Base-by-base conservation (phyloP, 2,329 filamentous ascomycete genomes). In the Monosporascus ibericus region DNA sequence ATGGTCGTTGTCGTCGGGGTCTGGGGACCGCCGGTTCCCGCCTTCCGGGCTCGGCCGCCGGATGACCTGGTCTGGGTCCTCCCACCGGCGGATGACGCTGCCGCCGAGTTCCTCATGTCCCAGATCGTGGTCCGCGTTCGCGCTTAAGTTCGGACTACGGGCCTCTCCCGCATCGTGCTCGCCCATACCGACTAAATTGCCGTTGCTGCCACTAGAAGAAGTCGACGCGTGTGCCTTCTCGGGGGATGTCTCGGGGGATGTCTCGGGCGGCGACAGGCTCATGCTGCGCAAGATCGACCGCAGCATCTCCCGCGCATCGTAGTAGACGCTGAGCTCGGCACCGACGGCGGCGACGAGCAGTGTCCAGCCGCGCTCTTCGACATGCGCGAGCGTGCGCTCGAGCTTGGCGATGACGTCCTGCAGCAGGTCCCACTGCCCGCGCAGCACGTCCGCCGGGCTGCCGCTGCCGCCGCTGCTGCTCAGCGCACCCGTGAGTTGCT, bases 271-370 rank as follows among this genome's bases (percentile, higher is more conserved):
- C 20, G 54, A 58, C 11, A 59, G 52, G 2, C 56, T 49, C 5
- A 57, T 54, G 27, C 25, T 38, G 17, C 22, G 6, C 22, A 76
- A 60, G 5, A 68, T 69, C 6, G 63, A 65, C 7, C 61, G 64
- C n/a, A 89, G 69, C 42, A 89, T 73, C 3, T 73, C 67, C 58
- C 78, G 76, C 1, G 84, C 84, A 60, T 85, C 79, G 34, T 71
- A 72, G 55, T 88, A 84, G 2, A 85, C 85, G 53, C 86, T 84
- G 1, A 88, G 64, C 65, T 90, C 88, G 0, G 88, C 88, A 0
- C 87, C 86, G 36, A 92, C 83, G 11, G 87, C 87, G 49, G 82
- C 88, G 5, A 91, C 84, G 18, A 92, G 74, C 17, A 92, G 70
- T 52, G 86, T 91, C 88, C 88, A 92, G 17, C 78, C 76, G 52